Base-by-base conservation (phyloP, 441 rosid genomes). In the Populus hybrid region DNA sequence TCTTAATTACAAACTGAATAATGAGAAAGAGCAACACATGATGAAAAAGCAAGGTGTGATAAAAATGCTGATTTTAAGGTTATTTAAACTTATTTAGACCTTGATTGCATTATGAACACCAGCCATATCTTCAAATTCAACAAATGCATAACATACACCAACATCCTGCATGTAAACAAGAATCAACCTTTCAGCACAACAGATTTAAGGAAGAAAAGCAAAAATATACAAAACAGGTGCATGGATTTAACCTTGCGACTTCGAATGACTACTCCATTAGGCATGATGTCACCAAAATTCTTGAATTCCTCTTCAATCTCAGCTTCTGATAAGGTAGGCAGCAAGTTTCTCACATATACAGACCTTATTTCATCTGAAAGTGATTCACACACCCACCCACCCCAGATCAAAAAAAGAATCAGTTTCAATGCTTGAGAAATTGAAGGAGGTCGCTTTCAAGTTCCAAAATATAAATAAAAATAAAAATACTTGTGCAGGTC, bases 71-170 rank as follows among this genome's bases (percentile, higher is more conserved):
- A 24, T 81, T 34, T 23, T 7, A 50, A 35, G 3, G 10, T 54
- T 69, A 38, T 24, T 2, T 70, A 64, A 23, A 54, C 35, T 67
- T 54, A 77, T 64, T 74, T 83, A 35, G 63, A 92, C 96, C 91
- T 86, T 78, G 76, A 89, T 81, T 30, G 94, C 94, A 76, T 80
- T 88, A 65, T 77, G 84, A 77, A 92, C 93, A 71, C 92, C 82
- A 18, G 73, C 63, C 84, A 89, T 83, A 75, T 90, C 94, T 83
- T 89, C 92, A 83, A 88, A 90, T 83, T 92, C 93, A 72, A 92
- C 96, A 82, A 92, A 92, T 36, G 94, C 96, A 81, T 88, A 90
- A 80, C 93, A 89, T 65, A 92, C 90, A 65, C 92, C 96, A 54
- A 90, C 86, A 84, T 92, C 94, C 94, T 92, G 89, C 81, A 86